Base-by-base conservation (phyloP, 192 early-diverging fungal species). In the Coemansia sp. region DNA sequence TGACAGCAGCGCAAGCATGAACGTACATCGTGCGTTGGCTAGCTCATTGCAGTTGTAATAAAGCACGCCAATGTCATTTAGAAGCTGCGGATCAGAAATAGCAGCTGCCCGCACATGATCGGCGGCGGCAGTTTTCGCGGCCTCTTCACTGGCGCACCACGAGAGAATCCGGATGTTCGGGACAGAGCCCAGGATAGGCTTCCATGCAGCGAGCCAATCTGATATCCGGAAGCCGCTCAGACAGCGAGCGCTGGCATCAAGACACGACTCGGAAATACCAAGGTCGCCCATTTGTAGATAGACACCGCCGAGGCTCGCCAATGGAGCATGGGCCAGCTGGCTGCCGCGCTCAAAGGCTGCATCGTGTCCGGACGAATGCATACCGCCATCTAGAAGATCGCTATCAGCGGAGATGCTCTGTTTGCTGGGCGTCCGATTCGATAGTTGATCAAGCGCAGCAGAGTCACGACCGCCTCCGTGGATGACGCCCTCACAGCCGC, bases 201-300 rank as follows among this genome's bases (percentile, higher is more conserved):
- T 57, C 78, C 78, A 81, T 5, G 58, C 38, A 0, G 62, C 32
- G 0, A 72, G 41, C 68, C 78, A 81, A 3, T 69, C 59, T 2
- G 52, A 19, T 18, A 76, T 61, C 1, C 48, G 50, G 24, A 58
- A 64, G 0, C 74, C 79, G 62, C 67, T 67, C 24, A 82, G 61
- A 30, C 71, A 65, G 30, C 71, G 70, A 48, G 71, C 71, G 31
- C 73, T 74, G 26, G 73, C 79, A 7, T 82, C 68, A n/a, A 82
- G 68, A 54, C 79, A 82, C 32, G 79, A 76, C 61, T 77, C 70
- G 25, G 74, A 71, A 74, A 82, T 77, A 4, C 57, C 57, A 44
- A 82, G 31, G 14, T 82, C 74, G 34, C 79, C 79, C 67, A 73
- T 76, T 22, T 65, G 73, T 60, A 82, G 47, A 32, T 82, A 82